Conservation (phyloP, 2,329 filamentous ascomycete genomes). For the Cercospora sesami region DNA sequence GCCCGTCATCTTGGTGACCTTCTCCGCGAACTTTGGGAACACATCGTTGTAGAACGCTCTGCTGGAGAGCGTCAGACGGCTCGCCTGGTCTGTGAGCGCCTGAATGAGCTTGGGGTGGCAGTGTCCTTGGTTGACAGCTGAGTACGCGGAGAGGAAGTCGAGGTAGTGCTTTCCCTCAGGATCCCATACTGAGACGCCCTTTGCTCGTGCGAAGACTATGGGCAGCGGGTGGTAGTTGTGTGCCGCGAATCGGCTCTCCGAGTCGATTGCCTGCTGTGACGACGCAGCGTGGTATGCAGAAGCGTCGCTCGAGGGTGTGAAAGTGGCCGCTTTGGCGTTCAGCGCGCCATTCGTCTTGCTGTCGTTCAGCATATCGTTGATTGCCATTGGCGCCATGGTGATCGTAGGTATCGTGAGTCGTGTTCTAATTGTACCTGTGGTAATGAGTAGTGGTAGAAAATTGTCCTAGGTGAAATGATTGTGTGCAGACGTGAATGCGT, state of each 20-base stretch:
- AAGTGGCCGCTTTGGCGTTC: slow-evolving; percentile 46
- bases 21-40: slow-evolving; percentile 92
- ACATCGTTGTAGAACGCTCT: slow-evolving; percentile 98
- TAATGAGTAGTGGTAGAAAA: not conserved
- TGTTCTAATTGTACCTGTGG: slow-evolving; percentile 39
- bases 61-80: slow-evolving; percentile 85
- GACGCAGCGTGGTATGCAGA: slow-evolving; percentile 71
- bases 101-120: slow-evolving; percentile 96
- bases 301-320: slow-evolving; percentile 43
- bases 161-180: slow-evolving; percentile 88
- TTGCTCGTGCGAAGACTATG: slow-evolving; percentile 83
- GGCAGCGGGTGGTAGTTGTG: slow-evolving; percentile 99
- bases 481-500: not conserved
- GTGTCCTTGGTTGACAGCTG: slow-evolving; percentile 95
- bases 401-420: slow-evolving; percentile 21
- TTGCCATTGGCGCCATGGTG: slow-evolving; percentile 42
- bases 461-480: not conserved
- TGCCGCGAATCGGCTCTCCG: slow-evolving; percentile 81
- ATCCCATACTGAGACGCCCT: slow-evolving; percentile 91
- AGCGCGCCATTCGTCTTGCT: slow-evolving; percentile 33
- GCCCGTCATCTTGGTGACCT: slow-evolving; percentile 82
- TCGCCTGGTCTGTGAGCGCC: slow-evolving; percentile 83
- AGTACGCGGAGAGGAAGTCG: slow-evolving; percentile 97
- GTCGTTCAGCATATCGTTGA: slow-evolving; percentile 32
- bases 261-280: slow-evolving; percentile 73